These are phyloP conservation scores for Allomyces macrogynus DNA, from an alignment of 192 early-diverging fungal genomes.

Conservation along the genomic window DNA sequence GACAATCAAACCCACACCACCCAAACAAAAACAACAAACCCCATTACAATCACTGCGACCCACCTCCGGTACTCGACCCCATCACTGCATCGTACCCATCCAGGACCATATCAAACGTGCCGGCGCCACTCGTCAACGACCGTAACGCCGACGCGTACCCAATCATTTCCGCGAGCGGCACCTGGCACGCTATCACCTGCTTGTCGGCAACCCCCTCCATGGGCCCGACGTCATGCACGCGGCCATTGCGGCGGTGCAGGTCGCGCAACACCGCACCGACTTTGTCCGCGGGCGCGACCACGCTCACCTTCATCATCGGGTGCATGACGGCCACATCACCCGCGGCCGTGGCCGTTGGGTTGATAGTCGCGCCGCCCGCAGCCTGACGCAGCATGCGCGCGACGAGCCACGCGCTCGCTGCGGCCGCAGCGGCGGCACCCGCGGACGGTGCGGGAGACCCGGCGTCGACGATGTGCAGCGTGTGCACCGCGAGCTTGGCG, in stretches of 20 bases:
- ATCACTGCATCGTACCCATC: conserved; percentile 28
- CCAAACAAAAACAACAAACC: too few species aligned
- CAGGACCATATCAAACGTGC: conserved; percentile 63
- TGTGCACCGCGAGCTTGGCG: conserved; percentile 9
- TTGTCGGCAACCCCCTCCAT: conserved; percentile 15
- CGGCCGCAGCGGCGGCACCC: conserved; percentile 23
- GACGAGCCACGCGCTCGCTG: conserved; percentile 31
- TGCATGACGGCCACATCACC: conserved; percentile 34
- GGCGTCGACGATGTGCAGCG: conserved; percentile 7
- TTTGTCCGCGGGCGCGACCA: conserved; percentile 44
- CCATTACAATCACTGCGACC: too few species aligned
- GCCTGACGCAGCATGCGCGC: too few species aligned
- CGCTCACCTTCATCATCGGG: conserved; percentile 58
- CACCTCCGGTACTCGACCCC: too few species aligned
- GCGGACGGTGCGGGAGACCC: background rate
- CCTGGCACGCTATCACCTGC: conserved; percentile 30
- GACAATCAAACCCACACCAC: too few species aligned
- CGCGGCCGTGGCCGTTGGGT: conserved; percentile 21
- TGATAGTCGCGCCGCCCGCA: too few species aligned
- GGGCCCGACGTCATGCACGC: conserved; percentile 18
- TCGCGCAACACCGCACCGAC: conserved; percentile 65
- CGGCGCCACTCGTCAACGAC: conserved; percentile 71
- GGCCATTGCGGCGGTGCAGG: conserved; percentile 48
- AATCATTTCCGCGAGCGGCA: conserved; percentile 60
- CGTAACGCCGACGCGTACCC: conserved; percentile 66